Evolutionary conservation across 2,329 filamentous ascomycete genomes (phyloP), one percentile per base, ranked within the genome.

Genomic region (Ceratocystiopsis sp.): DNA sequence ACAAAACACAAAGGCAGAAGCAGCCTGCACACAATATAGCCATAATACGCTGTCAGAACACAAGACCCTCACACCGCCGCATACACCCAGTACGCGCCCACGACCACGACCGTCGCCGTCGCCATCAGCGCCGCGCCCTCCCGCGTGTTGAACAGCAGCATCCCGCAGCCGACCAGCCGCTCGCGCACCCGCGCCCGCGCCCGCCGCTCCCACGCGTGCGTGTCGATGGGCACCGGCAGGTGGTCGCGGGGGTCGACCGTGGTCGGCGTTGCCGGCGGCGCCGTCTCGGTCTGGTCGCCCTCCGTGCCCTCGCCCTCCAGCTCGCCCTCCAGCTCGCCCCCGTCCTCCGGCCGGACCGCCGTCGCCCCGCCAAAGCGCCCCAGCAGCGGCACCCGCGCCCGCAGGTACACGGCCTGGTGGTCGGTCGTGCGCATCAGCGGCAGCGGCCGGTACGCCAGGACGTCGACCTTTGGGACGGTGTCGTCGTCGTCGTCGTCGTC

Each of bases 361-460:
- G 21, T 57, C 54, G 3, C 59, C 58, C 12, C 58, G 52, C 21
- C 21, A 8, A 21, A 21, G 4, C 21, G 21, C 21, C 21, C 21
- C 40, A 75, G 51, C 7, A 84, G 61, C 1, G 84, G 80, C 15
- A 95, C 69, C 0, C 66, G 64, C 9, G 78, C 66, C 4, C 80
- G 73, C 19, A 94, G 65, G 40, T 76, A 82, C 3, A 96, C 91
- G 8, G 86, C 73, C 29, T 84, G 75, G 61, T 98, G 91, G 57
- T 98, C 91, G 43, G 84, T 91, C 10, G 79, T 83, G n/a, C 73
- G 68, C 48, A 93, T 73, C 2, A 93, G 63, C 2, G 87, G 84
- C 25, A 96, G 66, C 15, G 82, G 75, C 15, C 76, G 69, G 59
- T 96, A 96, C 19, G 75, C 66, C 19, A 63, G 59, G n/a, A 84